Evolutionary conservation across 2,329 filamentous ascomycete species (phyloP).

Genomic region (Macrophomina phaseolina): DNA sequence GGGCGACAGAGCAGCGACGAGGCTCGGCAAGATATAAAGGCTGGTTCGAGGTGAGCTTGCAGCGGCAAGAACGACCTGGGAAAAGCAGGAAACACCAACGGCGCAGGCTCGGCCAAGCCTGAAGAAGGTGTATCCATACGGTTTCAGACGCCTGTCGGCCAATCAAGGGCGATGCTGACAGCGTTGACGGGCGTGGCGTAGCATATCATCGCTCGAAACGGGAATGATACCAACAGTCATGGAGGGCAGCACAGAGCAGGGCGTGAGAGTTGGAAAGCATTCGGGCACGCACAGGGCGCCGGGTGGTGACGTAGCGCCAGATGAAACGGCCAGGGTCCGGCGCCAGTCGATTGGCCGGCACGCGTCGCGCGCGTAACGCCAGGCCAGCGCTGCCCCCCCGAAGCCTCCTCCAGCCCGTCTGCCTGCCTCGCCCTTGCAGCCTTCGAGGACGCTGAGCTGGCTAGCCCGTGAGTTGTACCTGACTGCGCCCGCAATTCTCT

Average conservation of each 20-base stretch:
- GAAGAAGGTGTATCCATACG: neutral
- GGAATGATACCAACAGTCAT: conserved; percentile 4
- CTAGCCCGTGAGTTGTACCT: neutral
- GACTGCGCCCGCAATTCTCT: neutral
- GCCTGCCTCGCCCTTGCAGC: conserved; percentile 1
- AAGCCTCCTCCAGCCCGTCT: neutral
- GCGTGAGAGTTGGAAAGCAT: neutral
- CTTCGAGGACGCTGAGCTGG: conserved; percentile 12
- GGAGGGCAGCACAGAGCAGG: neutral
- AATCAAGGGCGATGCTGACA: neutral
- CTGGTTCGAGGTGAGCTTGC: conserved; percentile 9
- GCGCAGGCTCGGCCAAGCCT: neutral
- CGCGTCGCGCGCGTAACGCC: conserved; percentile 19
- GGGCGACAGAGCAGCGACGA: neutral
- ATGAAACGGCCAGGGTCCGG: conserved; percentile 20
- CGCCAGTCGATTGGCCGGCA: conserved; percentile 9
- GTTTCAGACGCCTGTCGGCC: neutral
- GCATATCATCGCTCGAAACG: neutral
- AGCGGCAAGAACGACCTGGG: conserved; percentile 15
- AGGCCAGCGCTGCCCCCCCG: neutral
- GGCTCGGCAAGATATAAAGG: conserved; percentile 13
- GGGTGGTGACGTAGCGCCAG: conserved; percentile 22
- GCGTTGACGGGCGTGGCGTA: neutral
- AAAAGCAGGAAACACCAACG: conserved; percentile 24
- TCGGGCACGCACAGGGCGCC: conserved; percentile 11